Base-by-base conservation (phyloP, 2,329 filamentous ascomycete species). In the Sphaerulina musiva region DNA sequence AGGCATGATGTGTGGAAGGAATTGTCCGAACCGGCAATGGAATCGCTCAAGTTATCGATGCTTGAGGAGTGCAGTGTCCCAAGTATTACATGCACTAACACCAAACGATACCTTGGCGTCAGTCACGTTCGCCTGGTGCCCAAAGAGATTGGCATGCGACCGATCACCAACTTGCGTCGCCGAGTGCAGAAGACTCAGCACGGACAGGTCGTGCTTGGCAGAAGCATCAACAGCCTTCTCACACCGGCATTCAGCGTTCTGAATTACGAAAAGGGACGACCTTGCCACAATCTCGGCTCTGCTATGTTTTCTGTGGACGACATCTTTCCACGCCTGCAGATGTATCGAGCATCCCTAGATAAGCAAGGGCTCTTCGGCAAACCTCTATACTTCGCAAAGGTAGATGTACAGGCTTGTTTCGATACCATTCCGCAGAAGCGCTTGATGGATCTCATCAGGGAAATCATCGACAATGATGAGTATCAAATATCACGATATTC, bases 391-490 rank as follows among this genome's bases (percentile, higher is more conserved):
- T 95, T 97, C 71, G 91, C 85, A 56, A 98, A 98, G 68, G 77
- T 95, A 10, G 93, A 98, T 66, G 91, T 98, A 17, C 82, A 88
- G 67, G 83, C 89, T 2, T 95, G 92, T 63, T 98, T 96, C 68
- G 93, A 98, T 70, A 95, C 87, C 0, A 96, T 98, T 43, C 93
- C 93, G 0, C 93, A 97, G 68, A 72, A 79, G 26, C 81, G 82
- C 1, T 75, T 97, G 14, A 66, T 96, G 34, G 68, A 76, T 23
- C 74, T 97, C 26, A 79, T 95, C 59, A 73, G 77, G 41, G 67
- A 70, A 59, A 54, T 83, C 66, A 49, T 82, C 80, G 59, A 81
- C 70, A 59, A 86, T 54, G 70, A 77, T 2, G 73, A 75, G 20
- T 98, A 98, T 66, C 78, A 79, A 6, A 78, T 95, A 46, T 78